These are phyloP conservation scores for Dactylellina cionopaga DNA, from an alignment of 2,329 filamentous ascomycete genomes.

Conservation along the genomic window DNA sequence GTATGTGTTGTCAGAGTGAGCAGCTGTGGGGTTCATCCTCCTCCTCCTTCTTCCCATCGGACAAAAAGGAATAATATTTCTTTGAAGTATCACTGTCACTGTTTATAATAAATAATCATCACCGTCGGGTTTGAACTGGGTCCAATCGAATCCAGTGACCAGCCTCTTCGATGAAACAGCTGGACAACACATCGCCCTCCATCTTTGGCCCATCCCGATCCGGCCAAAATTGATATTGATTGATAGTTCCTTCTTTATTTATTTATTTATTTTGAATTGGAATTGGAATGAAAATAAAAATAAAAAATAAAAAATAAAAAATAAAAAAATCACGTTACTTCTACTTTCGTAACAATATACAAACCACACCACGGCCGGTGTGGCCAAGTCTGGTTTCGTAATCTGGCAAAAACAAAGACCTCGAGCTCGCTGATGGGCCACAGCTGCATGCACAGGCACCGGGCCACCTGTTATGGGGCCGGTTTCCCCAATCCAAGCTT, in stretches of 20 bases:
- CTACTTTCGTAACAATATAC: background rate
- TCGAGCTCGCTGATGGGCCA: slow-evolving; percentile 19
- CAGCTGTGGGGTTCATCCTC: slow-evolving; percentile 34
- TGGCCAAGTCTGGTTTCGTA: slow-evolving; percentile 11
- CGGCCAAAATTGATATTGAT: slow-evolving; percentile 15
- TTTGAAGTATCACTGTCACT: background rate
- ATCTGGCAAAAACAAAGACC: slow-evolving; percentile 22
- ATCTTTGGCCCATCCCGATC: slow-evolving; percentile 5
- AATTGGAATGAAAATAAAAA: background rate
- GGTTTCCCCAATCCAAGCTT: slow-evolving; percentile 22
- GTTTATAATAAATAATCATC: slow-evolving; percentile 26
- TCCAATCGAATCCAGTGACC: slow-evolving; percentile 37
- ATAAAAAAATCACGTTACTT: slow-evolving; percentile 48
- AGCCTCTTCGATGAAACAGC: slow-evolving; percentile 22
- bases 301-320: too few species aligned
- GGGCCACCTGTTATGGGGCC: slow-evolving; percentile 42
- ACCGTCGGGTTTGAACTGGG: slow-evolving; percentile 11
- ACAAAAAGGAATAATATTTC: slow-evolving; percentile 1
- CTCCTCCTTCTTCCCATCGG: slow-evolving; percentile 15
- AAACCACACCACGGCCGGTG: too few species aligned
- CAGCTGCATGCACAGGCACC: background rate
- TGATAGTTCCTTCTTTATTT: slow-evolving; percentile 6
- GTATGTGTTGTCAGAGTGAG: slow-evolving; percentile 52
- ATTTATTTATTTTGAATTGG: slow-evolving; percentile 14
- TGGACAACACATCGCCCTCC: background rate